Evolutionary conservation across 352 stramenopile species (phyloP).

Genomic region (Aphanomyces invadans): DNA sequence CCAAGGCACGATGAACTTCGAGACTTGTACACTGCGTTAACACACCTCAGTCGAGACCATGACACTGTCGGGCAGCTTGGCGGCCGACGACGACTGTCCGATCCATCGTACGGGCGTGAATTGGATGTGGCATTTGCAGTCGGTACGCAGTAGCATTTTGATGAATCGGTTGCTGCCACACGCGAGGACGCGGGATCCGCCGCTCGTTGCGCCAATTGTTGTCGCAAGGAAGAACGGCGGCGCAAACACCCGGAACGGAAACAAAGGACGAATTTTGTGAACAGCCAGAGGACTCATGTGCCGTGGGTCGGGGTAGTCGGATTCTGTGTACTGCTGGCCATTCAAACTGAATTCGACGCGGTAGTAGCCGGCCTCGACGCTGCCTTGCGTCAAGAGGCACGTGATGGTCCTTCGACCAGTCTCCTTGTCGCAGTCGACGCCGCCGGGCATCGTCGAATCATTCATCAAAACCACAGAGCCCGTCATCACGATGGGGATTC

Average conservation of each 20-base stretch:
- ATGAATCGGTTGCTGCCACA: not conserved
- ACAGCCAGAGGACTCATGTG: constrained; percentile 7
- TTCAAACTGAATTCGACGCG: constrained; percentile 21
- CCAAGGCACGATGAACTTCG: no score
- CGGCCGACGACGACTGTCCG: not conserved
- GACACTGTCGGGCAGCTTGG: constrained; percentile 7
- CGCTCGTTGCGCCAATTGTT: constrained; percentile 4
- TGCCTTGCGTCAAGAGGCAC: not conserved
- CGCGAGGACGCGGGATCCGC: constrained; percentile 12
- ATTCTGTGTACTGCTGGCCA: constrained; percentile 14
- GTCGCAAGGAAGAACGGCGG: constrained; percentile 16
- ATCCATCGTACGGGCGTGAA: not conserved
- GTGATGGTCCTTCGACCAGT: not conserved
- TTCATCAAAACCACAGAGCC: no score
- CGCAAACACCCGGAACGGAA: constrained; percentile 22
- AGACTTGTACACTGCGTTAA: no score
- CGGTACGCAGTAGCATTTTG: not conserved
- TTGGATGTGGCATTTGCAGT: constrained; percentile 19
- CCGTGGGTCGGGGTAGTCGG: constrained; percentile 20
- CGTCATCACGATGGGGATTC: not conserved
- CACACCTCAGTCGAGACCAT: not conserved
- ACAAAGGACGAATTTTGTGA: constrained; percentile 1
- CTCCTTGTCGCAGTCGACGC: not conserved
- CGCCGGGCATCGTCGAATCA: not conserved
- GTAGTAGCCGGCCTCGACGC: constrained; percentile 4